Evolutionary conservation across 106 monocot species (phyloP).

Genomic region (Posidonia australis): DNA sequence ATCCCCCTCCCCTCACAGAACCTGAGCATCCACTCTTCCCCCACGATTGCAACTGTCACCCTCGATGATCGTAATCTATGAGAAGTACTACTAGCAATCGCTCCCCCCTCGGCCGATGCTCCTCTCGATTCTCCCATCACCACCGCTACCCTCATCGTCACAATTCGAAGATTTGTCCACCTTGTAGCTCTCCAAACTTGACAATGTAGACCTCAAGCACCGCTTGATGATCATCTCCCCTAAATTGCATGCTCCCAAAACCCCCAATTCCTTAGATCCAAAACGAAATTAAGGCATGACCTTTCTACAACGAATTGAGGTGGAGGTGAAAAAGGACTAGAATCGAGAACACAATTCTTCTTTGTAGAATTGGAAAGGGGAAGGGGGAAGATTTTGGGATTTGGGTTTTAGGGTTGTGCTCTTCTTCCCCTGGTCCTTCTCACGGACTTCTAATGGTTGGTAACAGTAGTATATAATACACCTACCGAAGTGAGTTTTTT

Average conservation of each 20-base stretch:
- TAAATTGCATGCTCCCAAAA: neutral
- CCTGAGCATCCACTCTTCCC: too few species aligned
- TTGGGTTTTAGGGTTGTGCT: neutral
- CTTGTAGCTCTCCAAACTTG: constrained; percentile 1
- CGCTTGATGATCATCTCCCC: constrained; percentile 9
- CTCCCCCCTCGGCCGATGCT: too few species aligned
- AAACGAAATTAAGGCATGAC: neutral
- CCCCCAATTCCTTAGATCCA: constrained; percentile 2
- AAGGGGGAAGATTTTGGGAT: neutral
- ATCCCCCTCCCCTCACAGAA: too few species aligned
- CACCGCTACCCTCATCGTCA: neutral
- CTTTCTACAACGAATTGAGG: neutral
- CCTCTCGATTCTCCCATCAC: neutral
- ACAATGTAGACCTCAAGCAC: constrained; percentile 1
- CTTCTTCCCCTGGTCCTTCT: neutral
- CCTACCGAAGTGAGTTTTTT: too few species aligned
- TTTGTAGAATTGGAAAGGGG: neutral
- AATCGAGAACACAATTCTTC: neutral
- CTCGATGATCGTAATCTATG: too few species aligned
- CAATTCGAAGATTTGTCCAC: neutral
- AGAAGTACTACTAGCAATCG: too few species aligned
- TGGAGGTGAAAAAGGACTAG: neutral
- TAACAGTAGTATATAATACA: too few species aligned
- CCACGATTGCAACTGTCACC: too few species aligned
- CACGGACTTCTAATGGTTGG: neutral